Evolutionary conservation across 768 basidiomycete genomes (phyloP), one percentile per base, ranked within the genome.

Genomic region (Naganishia randhawae): DNA sequence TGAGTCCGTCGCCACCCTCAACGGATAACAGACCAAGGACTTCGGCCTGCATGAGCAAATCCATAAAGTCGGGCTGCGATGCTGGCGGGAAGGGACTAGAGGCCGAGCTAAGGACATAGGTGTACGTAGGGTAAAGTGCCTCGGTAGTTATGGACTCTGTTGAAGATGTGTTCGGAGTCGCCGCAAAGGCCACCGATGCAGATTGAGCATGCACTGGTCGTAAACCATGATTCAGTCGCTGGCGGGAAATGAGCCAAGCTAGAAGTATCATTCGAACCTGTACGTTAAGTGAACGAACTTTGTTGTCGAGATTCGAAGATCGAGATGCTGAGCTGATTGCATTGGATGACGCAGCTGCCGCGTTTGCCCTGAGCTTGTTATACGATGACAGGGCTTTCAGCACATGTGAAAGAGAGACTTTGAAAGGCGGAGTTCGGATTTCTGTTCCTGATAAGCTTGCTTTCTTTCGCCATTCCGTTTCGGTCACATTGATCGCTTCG

Each of bases 211-310:
- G 62, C 11, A 50, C 57, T 14, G 68, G 65, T 42, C 71, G 71
- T 27, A 61, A 22, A 1, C 66, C 63, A 27, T 62, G 61, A 19
- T 27, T 32, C 9, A 35, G 25, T n/a, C 67, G 70, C 33, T 63
- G 66, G 19, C 54, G 45, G 22, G 69, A 53, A 48, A 81, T 63
- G 41, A 81, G 69, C 42, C 78, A 71, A 1, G 79, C 72, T 7
- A 80, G 72, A 16, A 81, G 71, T 29, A 80, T 76, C 71, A 80
- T 78, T 42, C 78, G 77, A 19, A 78, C 79, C 63, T 81, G 80
- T 9, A 81, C 65, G 53, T 75, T 76, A 50, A 81, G 77, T 1
- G 76, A 72, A 13, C 75, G 71, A 65, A 81, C 75, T 72, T 79
- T 80, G 55, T 71, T 72, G 42, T 68, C 69, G 3, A 74, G 67